Evolutionary conservation across 2,329 filamentous ascomycete genomes (phyloP).

Genomic region (Hortaea werneckii): DNA sequence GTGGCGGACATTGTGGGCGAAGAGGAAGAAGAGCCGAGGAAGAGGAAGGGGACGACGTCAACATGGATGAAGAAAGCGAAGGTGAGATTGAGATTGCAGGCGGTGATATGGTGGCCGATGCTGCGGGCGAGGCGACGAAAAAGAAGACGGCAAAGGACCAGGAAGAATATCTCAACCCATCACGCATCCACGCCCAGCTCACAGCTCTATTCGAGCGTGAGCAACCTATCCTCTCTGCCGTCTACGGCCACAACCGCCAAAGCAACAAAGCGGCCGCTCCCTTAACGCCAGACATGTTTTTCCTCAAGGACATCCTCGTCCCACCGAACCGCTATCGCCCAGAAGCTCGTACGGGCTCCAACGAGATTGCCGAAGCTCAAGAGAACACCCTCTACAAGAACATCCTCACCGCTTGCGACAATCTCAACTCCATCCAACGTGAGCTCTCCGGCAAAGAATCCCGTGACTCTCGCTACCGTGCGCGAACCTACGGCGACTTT

Average conservation of each 20-base stretch:
- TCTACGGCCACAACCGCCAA: conserved; percentile 47
- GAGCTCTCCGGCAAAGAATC: conserved; percentile 47
- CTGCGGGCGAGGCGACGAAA: conserved; percentile 27
- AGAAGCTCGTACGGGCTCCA: conserved; percentile 69
- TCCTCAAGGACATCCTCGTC: conserved; percentile 74
- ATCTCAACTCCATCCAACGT: conserved; percentile 62
- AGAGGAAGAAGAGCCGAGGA: conserved; percentile 26
- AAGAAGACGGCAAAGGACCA: conserved; percentile 30
- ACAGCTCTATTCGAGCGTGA: conserved; percentile 77
- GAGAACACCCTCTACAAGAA: conserved; percentile 75
- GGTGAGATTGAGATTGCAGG: conserved; percentile 27
- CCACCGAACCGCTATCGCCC: conserved; percentile 88
- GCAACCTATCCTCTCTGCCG: conserved; percentile 67
- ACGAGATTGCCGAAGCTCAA: conserved; percentile 74
- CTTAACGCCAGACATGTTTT: conserved; percentile 70
- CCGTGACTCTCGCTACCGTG: conserved; percentile 35
- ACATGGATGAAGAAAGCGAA: conserved; percentile 29
- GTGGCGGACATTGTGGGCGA: conserved; percentile 52
- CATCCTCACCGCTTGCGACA: conserved; percentile 66
- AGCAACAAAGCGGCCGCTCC: background rate
- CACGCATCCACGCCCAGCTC: conserved; percentile 73
- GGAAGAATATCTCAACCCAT: conserved; percentile 71
- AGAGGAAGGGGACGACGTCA: conserved; percentile 24
- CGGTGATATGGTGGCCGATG: conserved; percentile 44
- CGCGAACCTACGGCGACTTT: conserved; percentile 61